phyloP scores from a whole-genome alignment of 257 asterid genomes.

The Dorcoceras hygrometricum region DNA sequence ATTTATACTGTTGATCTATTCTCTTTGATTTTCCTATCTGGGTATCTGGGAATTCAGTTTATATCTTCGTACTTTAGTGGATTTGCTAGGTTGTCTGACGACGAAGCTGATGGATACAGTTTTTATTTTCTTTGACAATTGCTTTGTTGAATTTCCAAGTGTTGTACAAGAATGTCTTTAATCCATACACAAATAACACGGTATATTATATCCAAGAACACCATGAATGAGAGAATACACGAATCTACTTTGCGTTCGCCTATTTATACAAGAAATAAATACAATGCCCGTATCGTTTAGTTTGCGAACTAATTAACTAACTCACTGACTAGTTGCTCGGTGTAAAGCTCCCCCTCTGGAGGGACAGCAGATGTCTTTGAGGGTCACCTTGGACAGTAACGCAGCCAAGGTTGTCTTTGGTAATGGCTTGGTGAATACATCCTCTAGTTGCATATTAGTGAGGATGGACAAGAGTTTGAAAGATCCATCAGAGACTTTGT shows the following conservation, averaged over 20 bases:
- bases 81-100: constrained; percentile 7
- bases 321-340: no score
- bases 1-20: neutral
- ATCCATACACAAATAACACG: neutral
- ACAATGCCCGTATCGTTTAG: no score
- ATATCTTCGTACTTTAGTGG: neutral
- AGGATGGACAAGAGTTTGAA: neutral
- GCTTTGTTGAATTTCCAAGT: constrained; percentile 9
- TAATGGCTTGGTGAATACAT: neutral
- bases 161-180: neutral
- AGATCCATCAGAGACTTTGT: neutral
- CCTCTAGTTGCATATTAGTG: neutral
- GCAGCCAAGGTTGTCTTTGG: neutral
- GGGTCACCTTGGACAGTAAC: neutral
- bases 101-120: constrained; percentile 2
- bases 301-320: no score
- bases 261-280: no score
- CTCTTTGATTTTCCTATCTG: constrained; percentile 14
- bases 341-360: neutral
- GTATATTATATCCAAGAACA: no score
- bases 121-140: constrained; percentile 7
- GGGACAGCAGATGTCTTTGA: neutral
- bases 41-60: neutral
- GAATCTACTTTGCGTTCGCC: no score
- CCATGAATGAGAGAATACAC: no score